These are phyloP conservation scores for Colletotrichum tropicale DNA, from an alignment of 2,329 filamentous ascomycete genomes.

Conservation along the genomic window DNA sequence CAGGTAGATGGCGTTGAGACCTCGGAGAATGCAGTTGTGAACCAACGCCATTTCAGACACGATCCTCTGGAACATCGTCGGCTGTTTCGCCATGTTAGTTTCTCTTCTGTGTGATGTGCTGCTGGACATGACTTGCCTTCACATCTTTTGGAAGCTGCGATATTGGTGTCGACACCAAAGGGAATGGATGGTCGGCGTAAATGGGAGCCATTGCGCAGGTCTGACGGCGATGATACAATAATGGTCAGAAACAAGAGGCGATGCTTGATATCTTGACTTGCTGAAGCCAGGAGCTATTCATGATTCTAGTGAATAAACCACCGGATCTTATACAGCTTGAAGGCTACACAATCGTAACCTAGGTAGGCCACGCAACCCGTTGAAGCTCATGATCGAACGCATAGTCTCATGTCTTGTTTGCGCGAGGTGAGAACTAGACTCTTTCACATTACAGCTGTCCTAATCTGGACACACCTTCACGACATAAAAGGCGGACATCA, in stretches of 20 bases:
- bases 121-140: background rate
- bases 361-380: background rate
- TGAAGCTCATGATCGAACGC: background rate
- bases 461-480: background rate
- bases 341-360: background rate
- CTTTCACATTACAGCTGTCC: background rate
- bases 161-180: background rate
- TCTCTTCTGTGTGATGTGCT: background rate
- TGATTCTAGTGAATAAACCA: background rate
- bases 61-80: background rate
- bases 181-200: constrained; percentile 14
- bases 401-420: background rate
- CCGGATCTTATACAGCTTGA: background rate
- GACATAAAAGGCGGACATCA: background rate
- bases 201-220: background rate
- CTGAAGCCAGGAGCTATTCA: background rate
- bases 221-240: background rate
- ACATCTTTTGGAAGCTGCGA: background rate
- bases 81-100: background rate
- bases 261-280: background rate
- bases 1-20: constrained; percentile 41
- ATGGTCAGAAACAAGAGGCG: background rate
- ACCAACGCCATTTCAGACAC: constrained; percentile 30
- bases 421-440: background rate
- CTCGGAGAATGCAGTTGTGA: constrained; percentile 40